Conservation (phyloP, 2,329 filamentous ascomycete genomes). For the Colletotrichum sp. region DNA sequence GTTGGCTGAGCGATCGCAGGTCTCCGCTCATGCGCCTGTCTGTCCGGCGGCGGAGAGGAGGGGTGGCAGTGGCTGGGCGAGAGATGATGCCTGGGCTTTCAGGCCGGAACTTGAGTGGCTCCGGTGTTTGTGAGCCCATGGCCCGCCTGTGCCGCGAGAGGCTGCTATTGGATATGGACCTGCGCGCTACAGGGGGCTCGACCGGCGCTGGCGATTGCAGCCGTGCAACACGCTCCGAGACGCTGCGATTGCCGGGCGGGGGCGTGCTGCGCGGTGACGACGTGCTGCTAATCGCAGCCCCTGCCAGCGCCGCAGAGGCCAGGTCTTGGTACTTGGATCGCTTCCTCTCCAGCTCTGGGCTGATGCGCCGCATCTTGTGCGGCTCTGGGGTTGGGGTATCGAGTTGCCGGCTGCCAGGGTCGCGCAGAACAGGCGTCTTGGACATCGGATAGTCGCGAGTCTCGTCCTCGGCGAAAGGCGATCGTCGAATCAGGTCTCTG, state of each 20-base stretch:
- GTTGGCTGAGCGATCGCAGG: slow-evolving; percentile 71
- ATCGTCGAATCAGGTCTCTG: slow-evolving; percentile 27
- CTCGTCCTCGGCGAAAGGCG: slow-evolving; percentile 19
- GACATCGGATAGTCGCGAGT: slow-evolving; percentile 32
- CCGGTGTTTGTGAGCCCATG: slow-evolving; percentile 44
- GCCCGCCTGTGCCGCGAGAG: slow-evolving; percentile 47
- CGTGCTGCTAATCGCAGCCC: slow-evolving; percentile 23
- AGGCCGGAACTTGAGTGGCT: slow-evolving; percentile 61
- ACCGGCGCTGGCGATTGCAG: slow-evolving; percentile 20
- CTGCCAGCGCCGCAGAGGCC: slow-evolving; percentile 34
- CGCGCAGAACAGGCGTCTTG: slow-evolving; percentile 43
- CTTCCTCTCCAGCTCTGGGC: slow-evolving; percentile 21
- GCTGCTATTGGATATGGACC: slow-evolving; percentile 59
- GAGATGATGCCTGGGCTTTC: slow-evolving; percentile 62
- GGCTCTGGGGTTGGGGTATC: slow-evolving; percentile 46
- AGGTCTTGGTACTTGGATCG: slow-evolving; percentile 29
- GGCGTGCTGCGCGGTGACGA: slow-evolving; percentile 11
- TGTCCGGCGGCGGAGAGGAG: slow-evolving; percentile 74
- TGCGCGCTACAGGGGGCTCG: slow-evolving; percentile 34
- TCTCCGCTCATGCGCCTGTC: slow-evolving; percentile 76
- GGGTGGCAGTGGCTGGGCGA: slow-evolving; percentile 61
- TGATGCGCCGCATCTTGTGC: slow-evolving; percentile 39
- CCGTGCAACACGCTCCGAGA: slow-evolving; percentile 38
- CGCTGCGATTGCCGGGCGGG: slow-evolving; percentile 32
- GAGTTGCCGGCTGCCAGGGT: slow-evolving; percentile 37